A percentile compares a stretch with the other conserved stretches of the same genome.
Conservation (phyloP, 1,284 basidiomycete species). For the Pseudozyma pruni region DNA sequence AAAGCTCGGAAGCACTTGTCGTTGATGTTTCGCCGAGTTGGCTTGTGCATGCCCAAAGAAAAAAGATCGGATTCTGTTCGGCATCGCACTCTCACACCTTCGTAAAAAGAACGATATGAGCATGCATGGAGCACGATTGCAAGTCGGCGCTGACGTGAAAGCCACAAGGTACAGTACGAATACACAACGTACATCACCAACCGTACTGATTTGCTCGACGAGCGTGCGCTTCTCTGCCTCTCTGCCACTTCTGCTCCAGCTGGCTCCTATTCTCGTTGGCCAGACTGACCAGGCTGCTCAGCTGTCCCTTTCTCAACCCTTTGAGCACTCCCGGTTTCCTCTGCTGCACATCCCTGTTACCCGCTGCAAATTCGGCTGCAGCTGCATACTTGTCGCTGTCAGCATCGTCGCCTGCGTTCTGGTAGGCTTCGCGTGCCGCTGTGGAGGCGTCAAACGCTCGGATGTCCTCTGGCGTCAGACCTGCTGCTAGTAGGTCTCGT, state of each 20-base stretch:
- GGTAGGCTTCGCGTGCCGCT: slow-evolving; percentile 45
- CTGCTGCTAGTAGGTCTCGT: slow-evolving; percentile 25
- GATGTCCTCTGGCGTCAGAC: slow-evolving; percentile 22
- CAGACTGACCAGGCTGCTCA: slow-evolving; percentile 56
- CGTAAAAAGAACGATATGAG: too few species aligned
- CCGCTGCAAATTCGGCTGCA: slow-evolving; percentile 37
- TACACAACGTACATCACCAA: slow-evolving; percentile 4
- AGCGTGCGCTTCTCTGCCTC: slow-evolving; percentile 23
- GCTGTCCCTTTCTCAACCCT: slow-evolving; percentile 58
- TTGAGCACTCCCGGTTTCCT: slow-evolving; percentile 52
- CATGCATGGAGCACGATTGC: too few species aligned
- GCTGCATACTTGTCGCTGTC: slow-evolving; percentile 41
- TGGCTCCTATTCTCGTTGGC: slow-evolving; percentile 53
- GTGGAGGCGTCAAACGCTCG: slow-evolving; percentile 45
- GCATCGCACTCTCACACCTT: not conserved
- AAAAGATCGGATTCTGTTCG: not conserved
- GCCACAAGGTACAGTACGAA: not conserved
- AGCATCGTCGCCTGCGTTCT: slow-evolving; percentile 7
- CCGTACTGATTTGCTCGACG: slow-evolving; percentile 35
- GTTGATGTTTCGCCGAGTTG: not conserved
- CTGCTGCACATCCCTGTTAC: slow-evolving; percentile 19
- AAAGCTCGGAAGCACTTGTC: too few species aligned
- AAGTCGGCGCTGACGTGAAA: too few species aligned
- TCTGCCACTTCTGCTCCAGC: slow-evolving; percentile 60
- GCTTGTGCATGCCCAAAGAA: too few species aligned